Evolutionary conservation across 1,284 basidiomycete genomes (phyloP).

Genomic region (Puccinia triticina): DNA sequence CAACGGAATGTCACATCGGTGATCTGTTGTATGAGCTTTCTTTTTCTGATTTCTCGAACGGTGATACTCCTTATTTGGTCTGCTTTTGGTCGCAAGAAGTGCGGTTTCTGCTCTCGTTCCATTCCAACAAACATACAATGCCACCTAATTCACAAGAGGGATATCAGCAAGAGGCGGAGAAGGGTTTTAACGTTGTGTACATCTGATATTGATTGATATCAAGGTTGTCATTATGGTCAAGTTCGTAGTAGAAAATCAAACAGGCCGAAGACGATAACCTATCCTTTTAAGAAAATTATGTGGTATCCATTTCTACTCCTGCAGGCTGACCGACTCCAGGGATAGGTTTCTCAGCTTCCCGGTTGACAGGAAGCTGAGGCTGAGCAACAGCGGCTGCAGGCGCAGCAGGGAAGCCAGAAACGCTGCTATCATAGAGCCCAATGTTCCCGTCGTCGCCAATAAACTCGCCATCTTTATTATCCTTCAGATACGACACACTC

Average conservation of each 20-base stretch:
- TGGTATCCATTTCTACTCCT: neutral
- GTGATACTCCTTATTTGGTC: too few species aligned
- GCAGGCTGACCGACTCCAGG: neutral
- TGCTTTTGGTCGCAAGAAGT: too few species aligned
- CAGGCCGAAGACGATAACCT: neutral
- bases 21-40: too few species aligned
- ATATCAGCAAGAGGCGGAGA: neutral
- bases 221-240: too few species aligned
- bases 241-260: neutral
- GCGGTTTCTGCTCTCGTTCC: too few species aligned
- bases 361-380: too few species aligned
- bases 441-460: constrained; percentile 44
- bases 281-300: neutral
- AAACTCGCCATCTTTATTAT: constrained; percentile 59
- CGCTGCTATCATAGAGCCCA: neutral
- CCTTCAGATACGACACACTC: constrained; percentile 82
- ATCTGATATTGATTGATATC: neutral
- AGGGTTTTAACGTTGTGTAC: neutral
- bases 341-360: neutral
- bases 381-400: neutral
- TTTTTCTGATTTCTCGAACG: too few species aligned
- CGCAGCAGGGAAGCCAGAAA: neutral
- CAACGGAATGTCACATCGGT: too few species aligned
- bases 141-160: too few species aligned
- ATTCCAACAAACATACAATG: too few species aligned